Evolutionary conservation across 306 rosid genomes (phyloP).

Genomic region (Sesbania bispinosa): DNA sequence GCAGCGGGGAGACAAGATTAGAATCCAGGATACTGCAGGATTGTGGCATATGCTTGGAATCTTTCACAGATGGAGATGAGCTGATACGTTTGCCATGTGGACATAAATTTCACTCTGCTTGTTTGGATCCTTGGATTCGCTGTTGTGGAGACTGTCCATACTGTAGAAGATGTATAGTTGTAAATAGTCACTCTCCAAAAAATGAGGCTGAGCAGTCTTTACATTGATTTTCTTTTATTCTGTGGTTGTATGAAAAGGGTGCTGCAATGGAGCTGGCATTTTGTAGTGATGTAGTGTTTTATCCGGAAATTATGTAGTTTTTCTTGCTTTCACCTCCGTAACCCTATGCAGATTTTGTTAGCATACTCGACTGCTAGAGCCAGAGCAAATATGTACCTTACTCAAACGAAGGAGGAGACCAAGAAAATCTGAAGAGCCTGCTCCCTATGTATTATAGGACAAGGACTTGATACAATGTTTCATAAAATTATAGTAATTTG

Average conservation of each 20-base stretch:
- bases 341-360: background rate
- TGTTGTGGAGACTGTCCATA: conserved; percentile 78
- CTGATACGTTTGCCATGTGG: conserved; percentile 66
- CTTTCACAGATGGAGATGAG: conserved; percentile 56
- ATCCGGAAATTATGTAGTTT: background rate
- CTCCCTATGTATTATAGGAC: too few species aligned
- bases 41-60: conserved; percentile 87
- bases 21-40: conserved; percentile 42
- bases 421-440: too few species aligned
- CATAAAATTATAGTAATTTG: too few species aligned
- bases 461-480: too few species aligned
- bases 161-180: conserved; percentile 61
- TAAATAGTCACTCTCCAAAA: conserved; percentile 16
- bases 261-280: conserved; percentile 20
- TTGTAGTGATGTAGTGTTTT: background rate
- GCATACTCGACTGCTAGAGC: background rate
- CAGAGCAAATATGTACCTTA: background rate
- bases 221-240: background rate
- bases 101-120: conserved; percentile 70
- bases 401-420: too few species aligned
- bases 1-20: conserved; percentile 21
- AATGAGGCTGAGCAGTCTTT: background rate
- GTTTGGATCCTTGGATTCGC: conserved; percentile 82
- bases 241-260: conserved; percentile 22
- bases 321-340: background rate